Evolutionary conservation across 208 protist species (phyloP).

Genomic region (Tritrichomonas musculus): DNA sequence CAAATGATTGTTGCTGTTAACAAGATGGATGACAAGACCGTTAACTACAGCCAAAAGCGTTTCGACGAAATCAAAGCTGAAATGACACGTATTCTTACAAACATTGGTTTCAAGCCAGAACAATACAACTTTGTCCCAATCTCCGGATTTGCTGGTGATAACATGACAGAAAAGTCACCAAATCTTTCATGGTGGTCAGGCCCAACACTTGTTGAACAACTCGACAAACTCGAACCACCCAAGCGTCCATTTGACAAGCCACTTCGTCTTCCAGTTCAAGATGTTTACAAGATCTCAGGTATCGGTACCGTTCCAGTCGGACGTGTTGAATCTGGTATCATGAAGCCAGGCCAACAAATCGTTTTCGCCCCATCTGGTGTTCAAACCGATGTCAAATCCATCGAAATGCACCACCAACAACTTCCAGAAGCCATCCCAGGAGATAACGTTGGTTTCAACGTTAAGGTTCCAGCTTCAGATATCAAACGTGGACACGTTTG

Average conservation of each 20-base stretch:
- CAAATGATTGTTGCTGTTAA: constrained; percentile 13
- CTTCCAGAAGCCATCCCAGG: constrained; percentile 65
- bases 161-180: constrained; percentile 49
- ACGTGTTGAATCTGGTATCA: constrained; percentile 55
- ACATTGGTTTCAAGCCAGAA: constrained; percentile 44
- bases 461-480: constrained; percentile 47
- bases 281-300: constrained; percentile 25
- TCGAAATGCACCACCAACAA: constrained; percentile 74
- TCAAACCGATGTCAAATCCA: constrained; percentile 63
- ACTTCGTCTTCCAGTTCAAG: neutral
- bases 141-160: constrained; percentile 46
- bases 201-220: constrained; percentile 41
- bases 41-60: neutral
- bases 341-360: constrained; percentile 51
- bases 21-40: neutral
- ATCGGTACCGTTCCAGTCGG: neutral
- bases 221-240: constrained; percentile 9
- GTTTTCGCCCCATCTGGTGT: constrained; percentile 53
- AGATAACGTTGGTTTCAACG: constrained; percentile 63
- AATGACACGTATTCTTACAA: constrained; percentile 29
- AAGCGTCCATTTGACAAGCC: constrained; percentile 16
- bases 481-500: constrained; percentile 30
- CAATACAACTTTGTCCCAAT: constrained; percentile 47
- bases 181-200: constrained; percentile 63
- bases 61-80: neutral